These are phyloP conservation scores for Mortierella sp. DNA, from an alignment of 371 early-diverging fungal species.

Conservation along the genomic window DNA sequence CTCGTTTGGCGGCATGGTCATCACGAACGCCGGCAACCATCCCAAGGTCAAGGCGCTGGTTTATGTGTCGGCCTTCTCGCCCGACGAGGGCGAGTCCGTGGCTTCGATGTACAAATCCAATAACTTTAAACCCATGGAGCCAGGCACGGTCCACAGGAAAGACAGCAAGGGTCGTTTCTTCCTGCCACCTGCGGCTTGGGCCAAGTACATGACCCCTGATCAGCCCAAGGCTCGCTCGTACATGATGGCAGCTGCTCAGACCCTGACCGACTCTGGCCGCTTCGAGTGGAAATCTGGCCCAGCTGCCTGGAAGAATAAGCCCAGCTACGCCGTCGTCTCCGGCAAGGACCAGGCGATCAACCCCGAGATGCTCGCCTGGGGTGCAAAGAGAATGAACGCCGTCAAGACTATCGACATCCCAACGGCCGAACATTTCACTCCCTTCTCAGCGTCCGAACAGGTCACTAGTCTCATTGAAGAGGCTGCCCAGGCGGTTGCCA, in stretches of 20 bases:
- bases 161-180: too few species aligned
- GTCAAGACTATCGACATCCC: conserved; percentile 9
- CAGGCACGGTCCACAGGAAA: too few species aligned
- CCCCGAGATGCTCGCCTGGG: conserved; percentile 1
- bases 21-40: conserved; percentile 9
- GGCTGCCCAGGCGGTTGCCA: conserved; percentile 10
- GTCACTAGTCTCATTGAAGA: conserved; percentile 11
- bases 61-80: conserved; percentile 13
- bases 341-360: conserved; percentile 18
- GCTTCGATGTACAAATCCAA: too few species aligned
- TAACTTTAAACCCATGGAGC: too few species aligned
- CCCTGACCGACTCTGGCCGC: conserved; percentile 9
- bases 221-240: background rate
- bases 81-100: conserved; percentile 9
- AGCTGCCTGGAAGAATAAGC: conserved; percentile 26
- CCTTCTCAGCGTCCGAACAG: conserved; percentile 4
- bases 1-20: conserved; percentile 17
- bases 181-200: too few species aligned
- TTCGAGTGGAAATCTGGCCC: conserved; percentile 13
- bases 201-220: conserved; percentile 22
- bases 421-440: conserved; percentile 4
- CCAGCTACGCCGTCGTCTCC: conserved; percentile 4
- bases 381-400: conserved; percentile 9
- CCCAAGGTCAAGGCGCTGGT: conserved; percentile 12
- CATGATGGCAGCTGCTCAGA: conserved; percentile 14